Evolutionary conservation across 805 yeast genomes (phyloP).

Genomic region (Komagataella mondaviorum): DNA sequence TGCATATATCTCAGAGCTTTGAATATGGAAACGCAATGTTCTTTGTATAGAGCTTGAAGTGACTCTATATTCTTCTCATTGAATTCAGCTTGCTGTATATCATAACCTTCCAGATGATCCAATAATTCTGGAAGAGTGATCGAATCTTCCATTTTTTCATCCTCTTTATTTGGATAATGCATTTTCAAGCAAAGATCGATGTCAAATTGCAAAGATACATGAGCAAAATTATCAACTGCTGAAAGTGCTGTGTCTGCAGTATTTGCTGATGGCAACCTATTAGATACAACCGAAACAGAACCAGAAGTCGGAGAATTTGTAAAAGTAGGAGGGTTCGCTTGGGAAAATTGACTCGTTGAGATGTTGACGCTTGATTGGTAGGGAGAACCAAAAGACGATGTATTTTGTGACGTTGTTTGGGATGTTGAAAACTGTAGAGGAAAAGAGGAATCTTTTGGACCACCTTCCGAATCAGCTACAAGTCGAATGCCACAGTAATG

Average conservation of each 20-base stretch:
- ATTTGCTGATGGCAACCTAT: background rate
- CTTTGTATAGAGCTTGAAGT: constrained; percentile 44
- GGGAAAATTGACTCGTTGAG: background rate
- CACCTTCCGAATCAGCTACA: constrained; percentile 18
- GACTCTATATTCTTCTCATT: constrained; percentile 15
- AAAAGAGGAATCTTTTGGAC: background rate
- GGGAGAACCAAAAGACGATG: background rate
- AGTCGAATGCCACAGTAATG: constrained; percentile 70
- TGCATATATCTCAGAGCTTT: constrained; percentile 60
- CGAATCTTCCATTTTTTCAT: background rate
- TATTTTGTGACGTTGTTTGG: background rate
- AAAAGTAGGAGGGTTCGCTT: background rate
- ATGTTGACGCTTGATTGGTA: background rate
- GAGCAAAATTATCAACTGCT: background rate
- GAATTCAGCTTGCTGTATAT: background rate
- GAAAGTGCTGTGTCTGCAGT: background rate
- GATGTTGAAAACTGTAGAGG: background rate
- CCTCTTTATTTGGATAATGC: background rate
- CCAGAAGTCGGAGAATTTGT: background rate
- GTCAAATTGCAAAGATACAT: constrained; percentile 2
- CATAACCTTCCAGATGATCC: background rate
- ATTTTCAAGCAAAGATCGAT: constrained; percentile 1
- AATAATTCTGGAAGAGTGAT: background rate
- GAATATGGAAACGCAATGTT: constrained; percentile 50
- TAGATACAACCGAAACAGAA: background rate